These are phyloP conservation scores for Ogataea salicorniae DNA, from an alignment of 805 yeast species.

Conservation along the genomic window DNA sequence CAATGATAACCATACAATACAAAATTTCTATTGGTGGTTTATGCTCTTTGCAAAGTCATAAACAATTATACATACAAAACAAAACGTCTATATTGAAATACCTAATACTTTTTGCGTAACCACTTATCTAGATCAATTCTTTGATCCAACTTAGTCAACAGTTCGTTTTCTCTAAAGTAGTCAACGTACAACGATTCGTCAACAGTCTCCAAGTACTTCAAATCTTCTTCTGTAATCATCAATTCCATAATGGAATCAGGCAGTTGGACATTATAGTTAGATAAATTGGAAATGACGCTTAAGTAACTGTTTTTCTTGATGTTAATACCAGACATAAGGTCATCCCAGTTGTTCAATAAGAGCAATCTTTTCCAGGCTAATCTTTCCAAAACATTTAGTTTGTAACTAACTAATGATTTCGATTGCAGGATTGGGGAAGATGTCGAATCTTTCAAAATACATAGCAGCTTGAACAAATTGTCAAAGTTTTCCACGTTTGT, in stretches of 20 bases:
- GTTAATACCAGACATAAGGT: constrained; percentile 20
- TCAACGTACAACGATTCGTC: constrained; percentile 5
- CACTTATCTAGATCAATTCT: constrained; percentile 23
- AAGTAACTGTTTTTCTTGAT: constrained; percentile 13
- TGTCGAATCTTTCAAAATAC: constrained; percentile 34
- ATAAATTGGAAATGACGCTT: constrained; percentile 9
- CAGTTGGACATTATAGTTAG: constrained; percentile 6
- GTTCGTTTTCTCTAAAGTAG: constrained; percentile 8
- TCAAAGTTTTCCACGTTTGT: constrained; percentile 40
- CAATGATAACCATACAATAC: no score
- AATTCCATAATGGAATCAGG: constrained; percentile 11
- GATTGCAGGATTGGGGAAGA: constrained; percentile 2
- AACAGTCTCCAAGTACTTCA: constrained; percentile 5
- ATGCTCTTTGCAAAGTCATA: no score
- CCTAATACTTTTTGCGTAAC: constrained; percentile 18
- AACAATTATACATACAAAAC: no score
- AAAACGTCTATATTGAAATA: no score
- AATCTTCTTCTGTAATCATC: constrained; percentile 9
- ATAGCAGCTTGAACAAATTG: constrained; percentile 48
- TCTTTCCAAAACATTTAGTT: constrained; percentile 21
- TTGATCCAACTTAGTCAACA: constrained; percentile 14
- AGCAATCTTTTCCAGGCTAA: constrained; percentile 59
- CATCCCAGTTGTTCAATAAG: constrained; percentile 47
- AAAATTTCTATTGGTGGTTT: no score
- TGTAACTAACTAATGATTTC: not conserved